A percentile compares a stretch with the other conserved stretches of the same genome.
phyloP scores from a whole-genome alignment of 2,329 filamentous ascomycete genomes.

The Amauroascus verrucosus region DNA sequence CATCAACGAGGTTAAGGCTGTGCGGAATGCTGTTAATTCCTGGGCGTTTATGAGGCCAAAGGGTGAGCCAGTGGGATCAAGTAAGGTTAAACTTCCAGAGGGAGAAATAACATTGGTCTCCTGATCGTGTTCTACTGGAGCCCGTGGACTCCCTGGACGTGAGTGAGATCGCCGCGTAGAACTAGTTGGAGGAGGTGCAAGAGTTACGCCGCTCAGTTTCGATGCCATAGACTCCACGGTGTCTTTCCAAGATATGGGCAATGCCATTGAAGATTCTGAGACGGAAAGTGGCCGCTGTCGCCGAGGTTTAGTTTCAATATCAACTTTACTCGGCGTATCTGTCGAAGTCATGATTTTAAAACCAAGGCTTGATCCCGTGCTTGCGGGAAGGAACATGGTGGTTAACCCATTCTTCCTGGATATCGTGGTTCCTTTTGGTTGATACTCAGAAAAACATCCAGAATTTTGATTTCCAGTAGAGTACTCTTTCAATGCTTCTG shows the following conservation, averaged over 20 bases:
- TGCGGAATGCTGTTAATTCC: constrained; percentile 60
- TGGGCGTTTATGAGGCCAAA: constrained; percentile 56
- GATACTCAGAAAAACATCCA: constrained; percentile 49
- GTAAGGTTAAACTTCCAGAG: constrained; percentile 49
- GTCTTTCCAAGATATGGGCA: neutral
- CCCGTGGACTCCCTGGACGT: constrained; percentile 18
- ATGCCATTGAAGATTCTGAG: neutral
- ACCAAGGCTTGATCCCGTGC: constrained; percentile 48
- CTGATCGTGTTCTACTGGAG: constrained; percentile 26
- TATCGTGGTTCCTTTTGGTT: constrained; percentile 52
- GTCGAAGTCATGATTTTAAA: constrained; percentile 54
- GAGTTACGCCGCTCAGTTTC: neutral
- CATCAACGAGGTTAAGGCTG: constrained; percentile 51
- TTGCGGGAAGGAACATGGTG: constrained; percentile 59
- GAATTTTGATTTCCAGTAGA: constrained; percentile 52
- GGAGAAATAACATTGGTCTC: constrained; percentile 36
- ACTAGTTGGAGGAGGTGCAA: neutral
- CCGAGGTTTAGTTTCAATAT: neutral
- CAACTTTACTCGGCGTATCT: constrained; percentile 15
- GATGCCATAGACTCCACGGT: neutral
- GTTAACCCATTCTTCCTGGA: constrained; percentile 52
- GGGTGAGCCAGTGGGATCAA: constrained; percentile 48
- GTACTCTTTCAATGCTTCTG: constrained; percentile 54
- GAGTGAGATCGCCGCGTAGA: neutral
- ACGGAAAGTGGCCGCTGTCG: neutral